phyloP scores from a whole-genome alignment of 306 rosid species.

The apple (Malus domestica) region DNA sequence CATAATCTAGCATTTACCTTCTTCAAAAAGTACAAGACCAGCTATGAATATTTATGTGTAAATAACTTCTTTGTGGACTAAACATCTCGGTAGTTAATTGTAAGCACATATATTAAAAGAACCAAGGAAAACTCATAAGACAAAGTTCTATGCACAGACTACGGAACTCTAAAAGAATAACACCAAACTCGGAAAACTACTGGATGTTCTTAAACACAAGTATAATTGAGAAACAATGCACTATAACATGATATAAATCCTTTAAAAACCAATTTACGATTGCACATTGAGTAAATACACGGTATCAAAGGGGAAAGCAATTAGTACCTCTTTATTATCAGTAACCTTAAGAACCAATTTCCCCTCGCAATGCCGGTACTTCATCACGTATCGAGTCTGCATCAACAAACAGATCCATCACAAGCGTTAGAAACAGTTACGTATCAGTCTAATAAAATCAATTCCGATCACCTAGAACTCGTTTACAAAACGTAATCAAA shows the following conservation, averaged over 20 bases:
- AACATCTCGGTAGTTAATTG: too few relatives aligned
- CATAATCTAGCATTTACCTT: too few relatives aligned
- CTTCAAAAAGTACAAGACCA: too few relatives aligned
- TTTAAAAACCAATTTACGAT: neutral
- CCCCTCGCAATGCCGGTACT: slow-evolving; percentile 77
- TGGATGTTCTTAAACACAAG: neutral
- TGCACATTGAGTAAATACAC: neutral
- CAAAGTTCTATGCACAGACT: neutral
- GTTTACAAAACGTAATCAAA: neutral
- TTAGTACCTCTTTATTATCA: slow-evolving; percentile 53
- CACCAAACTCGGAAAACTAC: neutral
- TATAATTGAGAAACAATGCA: neutral
- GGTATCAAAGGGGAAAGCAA: neutral
- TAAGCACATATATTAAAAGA: too few relatives aligned
- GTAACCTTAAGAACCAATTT: slow-evolving; percentile 77
- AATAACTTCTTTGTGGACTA: too few relatives aligned
- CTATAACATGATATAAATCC: neutral
- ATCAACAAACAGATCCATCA: slow-evolving; percentile 14
- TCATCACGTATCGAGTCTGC: slow-evolving; percentile 68
- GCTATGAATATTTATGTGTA: too few relatives aligned
- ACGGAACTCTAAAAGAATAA: neutral
- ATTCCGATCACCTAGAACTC: neutral
- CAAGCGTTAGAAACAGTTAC: neutral
- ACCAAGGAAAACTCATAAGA: neutral
- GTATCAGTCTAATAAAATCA: neutral